Evolutionary conservation across 108 stramenopile species (phyloP).

Genomic region (Pseudonitzschia pungens): DNA sequence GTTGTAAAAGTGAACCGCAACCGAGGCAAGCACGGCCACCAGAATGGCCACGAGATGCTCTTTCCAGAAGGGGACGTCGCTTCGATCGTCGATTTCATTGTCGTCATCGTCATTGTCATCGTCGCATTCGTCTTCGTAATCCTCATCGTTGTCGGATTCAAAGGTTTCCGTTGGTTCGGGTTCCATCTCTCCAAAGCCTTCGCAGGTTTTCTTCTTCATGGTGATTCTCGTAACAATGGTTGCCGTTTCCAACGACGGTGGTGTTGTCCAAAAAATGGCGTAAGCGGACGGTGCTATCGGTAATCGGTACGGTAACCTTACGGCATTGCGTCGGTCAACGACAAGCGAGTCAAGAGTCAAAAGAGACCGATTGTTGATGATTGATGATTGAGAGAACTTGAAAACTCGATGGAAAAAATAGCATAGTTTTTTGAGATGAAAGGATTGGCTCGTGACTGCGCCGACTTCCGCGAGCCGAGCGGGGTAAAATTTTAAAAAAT

Average conservation of each 20-base stretch:
- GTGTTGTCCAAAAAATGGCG: neutral
- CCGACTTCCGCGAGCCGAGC: too few species aligned
- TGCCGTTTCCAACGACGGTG: neutral
- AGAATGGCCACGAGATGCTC: slow-evolving; percentile 64
- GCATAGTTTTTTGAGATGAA: too few species aligned
- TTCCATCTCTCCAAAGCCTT: neutral
- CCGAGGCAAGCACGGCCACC: slow-evolving; percentile 57
- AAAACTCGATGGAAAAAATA: too few species aligned
- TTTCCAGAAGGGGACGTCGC: slow-evolving; percentile 32
- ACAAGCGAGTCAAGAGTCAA: too few species aligned
- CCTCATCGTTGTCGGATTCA: slow-evolving; percentile 28
- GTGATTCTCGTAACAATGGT: neutral
- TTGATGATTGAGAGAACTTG: too few species aligned
- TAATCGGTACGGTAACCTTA: too few species aligned
- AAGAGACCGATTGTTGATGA: too few species aligned
- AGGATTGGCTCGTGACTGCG: too few species aligned
- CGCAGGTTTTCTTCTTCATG: neutral
- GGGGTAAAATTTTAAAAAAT: too few species aligned
- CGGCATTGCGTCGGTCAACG: too few species aligned
- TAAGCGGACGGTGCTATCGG: too few species aligned
- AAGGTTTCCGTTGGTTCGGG: slow-evolving; percentile 5
- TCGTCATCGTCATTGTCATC: slow-evolving; percentile 24
- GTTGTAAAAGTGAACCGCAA: slow-evolving; percentile 37
- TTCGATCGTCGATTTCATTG: slow-evolving; percentile 9
- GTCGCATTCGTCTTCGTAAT: slow-evolving; percentile 33